Percentiles rank a stretch among this genome's conserved stretches.
These are phyloP conservation scores for Axilococcus clingmanii DNA, from an alignment of 139 green algal species.

Conservation along the genomic window DNA sequence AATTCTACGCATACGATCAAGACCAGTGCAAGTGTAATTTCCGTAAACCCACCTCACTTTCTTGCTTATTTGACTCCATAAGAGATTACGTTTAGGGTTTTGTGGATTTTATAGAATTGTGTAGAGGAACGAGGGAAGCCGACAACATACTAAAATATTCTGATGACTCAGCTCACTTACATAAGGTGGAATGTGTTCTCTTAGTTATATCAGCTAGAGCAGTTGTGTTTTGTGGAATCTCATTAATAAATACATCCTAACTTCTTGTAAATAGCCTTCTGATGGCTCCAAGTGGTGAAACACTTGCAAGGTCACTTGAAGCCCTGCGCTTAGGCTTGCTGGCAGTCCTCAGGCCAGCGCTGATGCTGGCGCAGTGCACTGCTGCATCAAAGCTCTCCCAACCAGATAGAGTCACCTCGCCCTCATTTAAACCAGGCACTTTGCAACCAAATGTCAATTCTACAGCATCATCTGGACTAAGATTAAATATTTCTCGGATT, in stretches of 20 bases:
- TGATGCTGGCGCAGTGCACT: slow-evolving; percentile 22
- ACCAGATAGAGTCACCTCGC: slow-evolving; percentile 13
- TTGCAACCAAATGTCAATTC: slow-evolving; percentile 29
- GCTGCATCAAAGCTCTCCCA: slow-evolving; percentile 31
- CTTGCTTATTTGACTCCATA: not conserved
- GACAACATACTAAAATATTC: not conserved
- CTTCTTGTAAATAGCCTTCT: slow-evolving; percentile 8
- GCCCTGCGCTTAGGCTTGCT: not conserved
- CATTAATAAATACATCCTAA: no score
- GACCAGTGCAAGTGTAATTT: not conserved
- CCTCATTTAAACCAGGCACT: slow-evolving; percentile 8
- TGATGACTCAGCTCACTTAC: not conserved
- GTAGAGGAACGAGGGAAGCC: not conserved
- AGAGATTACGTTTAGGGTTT: not conserved
- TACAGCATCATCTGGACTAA: slow-evolving; percentile 11
- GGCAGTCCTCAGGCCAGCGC: slow-evolving; percentile 1
- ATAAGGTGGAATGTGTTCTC: not conserved
- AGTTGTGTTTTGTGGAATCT: no score
- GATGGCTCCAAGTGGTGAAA: not conserved
- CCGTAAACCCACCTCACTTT: not conserved
- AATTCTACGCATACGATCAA: not conserved
- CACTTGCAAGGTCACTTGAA: not conserved
- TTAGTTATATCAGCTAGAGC: not conserved
- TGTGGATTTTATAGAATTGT: not conserved
- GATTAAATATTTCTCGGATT: slow-evolving; percentile 22